phyloP scores from a whole-genome alignment of 2,329 filamentous ascomycete species.

The Aureobasidium mangrovei region DNA sequence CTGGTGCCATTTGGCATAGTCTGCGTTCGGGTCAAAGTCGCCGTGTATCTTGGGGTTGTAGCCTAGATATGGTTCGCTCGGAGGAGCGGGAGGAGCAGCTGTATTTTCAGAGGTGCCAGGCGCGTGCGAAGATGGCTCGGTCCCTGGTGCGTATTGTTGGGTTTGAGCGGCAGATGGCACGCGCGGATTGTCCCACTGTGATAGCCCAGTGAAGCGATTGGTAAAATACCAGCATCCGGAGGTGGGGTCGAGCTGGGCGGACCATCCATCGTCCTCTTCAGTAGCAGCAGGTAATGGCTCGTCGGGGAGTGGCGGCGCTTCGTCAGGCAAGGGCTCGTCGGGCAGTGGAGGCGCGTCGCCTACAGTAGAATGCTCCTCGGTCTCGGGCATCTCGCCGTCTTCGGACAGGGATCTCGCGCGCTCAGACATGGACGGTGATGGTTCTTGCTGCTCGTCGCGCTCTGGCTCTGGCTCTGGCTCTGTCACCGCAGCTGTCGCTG shows the following conservation, averaged over 20 bases:
- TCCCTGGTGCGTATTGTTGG: conserved; percentile 9
- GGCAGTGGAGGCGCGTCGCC: conserved; percentile 18
- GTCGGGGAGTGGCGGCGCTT: conserved; percentile 34
- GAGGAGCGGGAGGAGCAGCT: conserved; percentile 12
- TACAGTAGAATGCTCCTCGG: conserved; percentile 17
- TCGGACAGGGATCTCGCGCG: conserved; percentile 7
- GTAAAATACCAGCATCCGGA: conserved; percentile 71
- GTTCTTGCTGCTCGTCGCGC: background rate
- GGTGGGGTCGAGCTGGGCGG: conserved; percentile 63
- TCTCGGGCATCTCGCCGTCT: conserved; percentile 15
- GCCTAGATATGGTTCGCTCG: conserved; percentile 51
- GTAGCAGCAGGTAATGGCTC: conserved; percentile 40
- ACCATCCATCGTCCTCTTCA: conserved; percentile 62
- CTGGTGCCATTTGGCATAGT: conserved; percentile 57
- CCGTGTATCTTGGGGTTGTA: conserved; percentile 97
- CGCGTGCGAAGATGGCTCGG: conserved; percentile 11
- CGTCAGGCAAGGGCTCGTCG: conserved; percentile 17
- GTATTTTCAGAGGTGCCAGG: conserved; percentile 11
- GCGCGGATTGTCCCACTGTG: conserved; percentile 83
- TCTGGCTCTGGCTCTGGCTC: background rate
- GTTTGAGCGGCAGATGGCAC: conserved; percentile 29
- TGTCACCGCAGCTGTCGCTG: background rate
- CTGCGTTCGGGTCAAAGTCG: conserved; percentile 91
- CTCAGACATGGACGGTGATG: background rate
- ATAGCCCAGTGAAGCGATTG: conserved; percentile 66